These are phyloP conservation scores for Oryza australiensis DNA, from an alignment of 176 grass and related monocot genomes.

Conservation along the genomic window DNA sequence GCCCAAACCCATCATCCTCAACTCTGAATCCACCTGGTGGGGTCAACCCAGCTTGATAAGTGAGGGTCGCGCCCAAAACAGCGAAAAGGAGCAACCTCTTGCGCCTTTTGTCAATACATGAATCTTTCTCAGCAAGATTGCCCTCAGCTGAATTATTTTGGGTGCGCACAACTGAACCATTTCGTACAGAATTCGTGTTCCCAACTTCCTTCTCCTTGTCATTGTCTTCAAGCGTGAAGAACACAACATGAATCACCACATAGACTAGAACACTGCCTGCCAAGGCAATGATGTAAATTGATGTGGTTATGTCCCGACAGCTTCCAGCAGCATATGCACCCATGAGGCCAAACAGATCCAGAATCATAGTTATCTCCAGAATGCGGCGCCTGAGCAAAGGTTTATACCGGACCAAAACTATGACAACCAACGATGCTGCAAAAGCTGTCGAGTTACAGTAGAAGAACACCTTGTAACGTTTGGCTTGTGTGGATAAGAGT, in stretches of 20 bases:
- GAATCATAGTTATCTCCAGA: constrained; percentile 27
- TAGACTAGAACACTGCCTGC: neutral
- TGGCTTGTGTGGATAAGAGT: neutral
- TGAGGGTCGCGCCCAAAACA: constrained; percentile 13
- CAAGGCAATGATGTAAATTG: constrained; percentile 26
- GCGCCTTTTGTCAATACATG: neutral
- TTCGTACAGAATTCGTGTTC: neutral
- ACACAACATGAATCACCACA: constrained; percentile 8
- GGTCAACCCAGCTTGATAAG: constrained; percentile 38
- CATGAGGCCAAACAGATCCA: constrained; percentile 38
- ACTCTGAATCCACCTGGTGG: constrained; percentile 18
- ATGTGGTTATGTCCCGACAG: neutral
- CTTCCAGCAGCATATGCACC: constrained; percentile 37
- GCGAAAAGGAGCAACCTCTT: constrained; percentile 28
- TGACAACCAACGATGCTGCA: constrained; percentile 36
- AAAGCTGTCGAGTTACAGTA: constrained; percentile 43
- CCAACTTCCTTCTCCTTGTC: too few relatives aligned
- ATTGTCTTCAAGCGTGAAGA: neutral
- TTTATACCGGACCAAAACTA: constrained; percentile 14
- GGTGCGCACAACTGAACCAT: neutral
- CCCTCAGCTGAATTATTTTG: neutral
- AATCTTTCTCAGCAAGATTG: neutral
- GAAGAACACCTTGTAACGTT: constrained; percentile 32
- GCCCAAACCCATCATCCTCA: neutral
- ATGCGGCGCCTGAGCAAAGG: neutral